Evolutionary conservation across 805 yeast species (phyloP).

Genomic region (Candida glaebosa): DNA sequence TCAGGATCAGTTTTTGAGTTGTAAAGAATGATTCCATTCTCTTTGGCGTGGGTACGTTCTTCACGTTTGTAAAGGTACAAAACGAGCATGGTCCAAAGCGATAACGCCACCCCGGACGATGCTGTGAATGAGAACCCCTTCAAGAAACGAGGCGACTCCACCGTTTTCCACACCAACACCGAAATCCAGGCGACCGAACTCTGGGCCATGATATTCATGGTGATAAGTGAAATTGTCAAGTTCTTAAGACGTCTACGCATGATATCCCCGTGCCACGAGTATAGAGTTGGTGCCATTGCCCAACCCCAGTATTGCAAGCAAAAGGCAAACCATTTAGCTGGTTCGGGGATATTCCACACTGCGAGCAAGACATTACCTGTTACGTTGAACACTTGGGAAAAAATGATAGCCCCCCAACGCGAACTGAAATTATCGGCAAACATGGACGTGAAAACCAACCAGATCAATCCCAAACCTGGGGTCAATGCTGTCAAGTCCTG

Average conservation of each 20-base stretch:
- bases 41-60: constrained; percentile 29
- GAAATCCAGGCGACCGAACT: constrained; percentile 53
- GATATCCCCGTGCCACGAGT: constrained; percentile 57
- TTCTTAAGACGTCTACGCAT: constrained; percentile 54
- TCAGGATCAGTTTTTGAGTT: constrained; percentile 15
- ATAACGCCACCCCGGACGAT: constrained; percentile 42
- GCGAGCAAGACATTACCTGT: constrained; percentile 54
- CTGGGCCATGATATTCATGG: constrained; percentile 54
- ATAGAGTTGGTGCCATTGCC: constrained; percentile 60
- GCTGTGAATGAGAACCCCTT: constrained; percentile 54
- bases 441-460: constrained; percentile 35
- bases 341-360: constrained; percentile 53
- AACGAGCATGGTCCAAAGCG: constrained; percentile 49
- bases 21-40: constrained; percentile 34
- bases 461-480: constrained; percentile 41
- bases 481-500: constrained; percentile 45
- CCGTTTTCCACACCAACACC: constrained; percentile 52
- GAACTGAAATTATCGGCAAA: constrained; percentile 41
- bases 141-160: constrained; percentile 52
- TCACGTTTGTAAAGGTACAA: constrained; percentile 42
- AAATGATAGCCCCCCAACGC: constrained; percentile 52
- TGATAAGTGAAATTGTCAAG: constrained; percentile 54
- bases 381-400: constrained; percentile 53
- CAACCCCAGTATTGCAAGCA: constrained; percentile 58
- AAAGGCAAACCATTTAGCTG: constrained; percentile 67